Conservation (phyloP, 179 eudicot species). For the Camellia oleifera region DNA sequence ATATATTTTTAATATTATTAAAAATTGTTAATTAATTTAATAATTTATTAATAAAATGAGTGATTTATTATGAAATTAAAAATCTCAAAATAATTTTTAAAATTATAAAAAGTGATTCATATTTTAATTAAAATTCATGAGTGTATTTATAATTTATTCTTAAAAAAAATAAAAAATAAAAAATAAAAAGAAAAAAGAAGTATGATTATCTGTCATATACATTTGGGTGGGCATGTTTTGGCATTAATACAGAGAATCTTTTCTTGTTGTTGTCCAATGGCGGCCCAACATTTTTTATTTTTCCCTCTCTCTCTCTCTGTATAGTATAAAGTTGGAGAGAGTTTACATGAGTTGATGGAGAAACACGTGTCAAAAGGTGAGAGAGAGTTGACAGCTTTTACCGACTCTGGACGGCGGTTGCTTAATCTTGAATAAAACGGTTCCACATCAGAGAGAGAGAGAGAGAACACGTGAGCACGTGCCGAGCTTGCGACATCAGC, state of each 20-base stretch:
- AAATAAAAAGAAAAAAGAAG: no score
- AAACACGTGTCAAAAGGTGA: slow-evolving; percentile 36
- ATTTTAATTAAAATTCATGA: no score
- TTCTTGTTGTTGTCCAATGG: neutral
- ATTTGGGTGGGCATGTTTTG: neutral
- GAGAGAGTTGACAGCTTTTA: slow-evolving; percentile 15
- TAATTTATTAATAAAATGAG: no score
- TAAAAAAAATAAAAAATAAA: no score
- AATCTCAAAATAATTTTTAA: no score
- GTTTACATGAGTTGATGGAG: slow-evolving; percentile 17
- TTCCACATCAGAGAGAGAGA: slow-evolving; percentile 18
- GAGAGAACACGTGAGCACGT: slow-evolving; percentile 34
- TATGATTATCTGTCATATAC: no score
- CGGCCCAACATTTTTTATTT: neutral
- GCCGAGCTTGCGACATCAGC: slow-evolving; percentile 16
- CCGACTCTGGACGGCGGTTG: slow-evolving; percentile 36
- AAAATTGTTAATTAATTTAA: no score
- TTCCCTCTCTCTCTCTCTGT: neutral
- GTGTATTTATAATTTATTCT: no score
- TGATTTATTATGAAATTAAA: no score
- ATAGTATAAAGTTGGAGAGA: neutral
- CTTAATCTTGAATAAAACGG: slow-evolving; percentile 16
- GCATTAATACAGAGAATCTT: neutral
- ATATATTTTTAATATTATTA: no score
- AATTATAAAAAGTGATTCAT: no score